Evolutionary conservation across 139 green algal species (phyloP).

Genomic region (Chlamydomonas schloesseri): DNA sequence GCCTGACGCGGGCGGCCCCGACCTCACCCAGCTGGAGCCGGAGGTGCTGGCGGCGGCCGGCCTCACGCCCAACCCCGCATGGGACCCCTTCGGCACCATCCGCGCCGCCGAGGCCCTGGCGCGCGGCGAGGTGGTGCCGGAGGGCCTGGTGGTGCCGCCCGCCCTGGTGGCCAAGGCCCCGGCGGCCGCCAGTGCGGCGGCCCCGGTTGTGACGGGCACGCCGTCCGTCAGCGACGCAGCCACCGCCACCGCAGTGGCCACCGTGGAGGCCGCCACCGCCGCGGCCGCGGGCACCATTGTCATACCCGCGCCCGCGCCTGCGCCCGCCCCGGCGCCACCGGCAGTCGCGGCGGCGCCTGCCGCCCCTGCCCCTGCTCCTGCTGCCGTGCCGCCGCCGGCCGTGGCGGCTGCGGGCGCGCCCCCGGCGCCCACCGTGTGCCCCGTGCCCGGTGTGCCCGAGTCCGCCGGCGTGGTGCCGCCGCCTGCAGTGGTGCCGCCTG

Average conservation of each 20-base stretch:
- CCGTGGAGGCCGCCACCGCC: background rate
- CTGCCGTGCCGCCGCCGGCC: background rate
- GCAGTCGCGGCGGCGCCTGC: background rate
- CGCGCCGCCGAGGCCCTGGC: background rate
- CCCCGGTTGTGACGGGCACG: background rate
- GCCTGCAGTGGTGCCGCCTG: background rate
- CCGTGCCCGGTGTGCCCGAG: no score
- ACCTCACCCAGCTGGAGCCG: no score
- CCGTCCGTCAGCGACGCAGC: background rate
- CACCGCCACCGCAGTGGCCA: background rate
- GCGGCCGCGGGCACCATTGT: constrained; percentile 2
- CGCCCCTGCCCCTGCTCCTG: no score
- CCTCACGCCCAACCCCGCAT: background rate
- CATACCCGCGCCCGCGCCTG: background rate
- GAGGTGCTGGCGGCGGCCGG: no score
- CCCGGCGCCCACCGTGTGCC: no score
- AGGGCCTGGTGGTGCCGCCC: background rate
- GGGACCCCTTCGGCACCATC: constrained; percentile 17
- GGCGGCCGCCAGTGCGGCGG: no score
- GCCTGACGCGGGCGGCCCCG: no score
- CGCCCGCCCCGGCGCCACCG: background rate
- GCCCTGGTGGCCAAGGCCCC: background rate
- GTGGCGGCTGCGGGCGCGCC: background rate
- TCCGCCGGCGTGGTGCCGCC: no score
- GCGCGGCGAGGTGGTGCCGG: background rate